Evolutionary conservation across 164 flowering plant genomes (phyloP).

Genomic region (grape (Vitis vinifera)): DNA sequence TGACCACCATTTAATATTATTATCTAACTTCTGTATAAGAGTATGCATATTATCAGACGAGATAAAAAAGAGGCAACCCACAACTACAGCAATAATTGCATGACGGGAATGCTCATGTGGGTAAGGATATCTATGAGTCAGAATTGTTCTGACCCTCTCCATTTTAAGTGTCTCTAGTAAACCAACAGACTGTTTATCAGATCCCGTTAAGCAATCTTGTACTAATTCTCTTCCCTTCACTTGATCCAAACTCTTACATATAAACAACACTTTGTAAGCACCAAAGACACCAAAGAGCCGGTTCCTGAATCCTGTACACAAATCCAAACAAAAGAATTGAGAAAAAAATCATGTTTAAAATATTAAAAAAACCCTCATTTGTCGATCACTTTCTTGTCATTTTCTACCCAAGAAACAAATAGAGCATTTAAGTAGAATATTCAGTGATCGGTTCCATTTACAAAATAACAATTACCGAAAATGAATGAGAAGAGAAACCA

Average conservation of each 20-base stretch:
- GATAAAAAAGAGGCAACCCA: constrained; percentile 93
- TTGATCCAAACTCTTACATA: constrained; percentile 14
- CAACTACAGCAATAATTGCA: constrained; percentile 82
- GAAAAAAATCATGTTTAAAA: no score
- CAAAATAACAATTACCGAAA: background rate
- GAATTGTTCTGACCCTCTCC: constrained; percentile 88
- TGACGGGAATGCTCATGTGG: constrained; percentile 98
- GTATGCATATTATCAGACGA: constrained; percentile 95
- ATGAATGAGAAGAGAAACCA: no score
- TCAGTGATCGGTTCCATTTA: background rate
- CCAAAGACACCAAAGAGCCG: constrained; percentile 11
- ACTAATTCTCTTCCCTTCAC: constrained; percentile 5
- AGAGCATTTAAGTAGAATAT: background rate
- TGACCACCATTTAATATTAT: constrained; percentile 97
- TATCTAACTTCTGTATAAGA: constrained; percentile 83
- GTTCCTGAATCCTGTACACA: constrained; percentile 6
- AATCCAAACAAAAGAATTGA: background rate
- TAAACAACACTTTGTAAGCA: constrained; percentile 7
- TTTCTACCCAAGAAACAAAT: background rate
- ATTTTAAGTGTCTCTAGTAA: constrained; percentile 65
- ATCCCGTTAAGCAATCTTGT: constrained; percentile 31
- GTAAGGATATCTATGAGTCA: constrained; percentile 77
- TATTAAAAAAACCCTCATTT: no score
- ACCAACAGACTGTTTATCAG: constrained; percentile 46
- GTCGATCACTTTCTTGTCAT: no score